Base-by-base conservation (phyloP, 192 early-diverging fungal species). In the Coemansia pectinata region DNA sequence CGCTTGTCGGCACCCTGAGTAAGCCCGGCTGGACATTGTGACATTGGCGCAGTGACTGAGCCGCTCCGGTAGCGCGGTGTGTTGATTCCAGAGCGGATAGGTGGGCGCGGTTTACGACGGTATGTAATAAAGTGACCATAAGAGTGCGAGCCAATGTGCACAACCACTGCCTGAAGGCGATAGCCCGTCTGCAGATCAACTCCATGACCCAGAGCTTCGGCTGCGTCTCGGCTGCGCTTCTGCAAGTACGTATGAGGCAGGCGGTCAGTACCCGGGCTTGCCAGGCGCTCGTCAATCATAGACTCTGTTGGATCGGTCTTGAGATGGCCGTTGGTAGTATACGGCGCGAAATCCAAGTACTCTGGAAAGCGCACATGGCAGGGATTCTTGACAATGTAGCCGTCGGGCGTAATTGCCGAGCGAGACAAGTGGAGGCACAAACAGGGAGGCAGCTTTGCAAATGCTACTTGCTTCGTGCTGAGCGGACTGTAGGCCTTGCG, bases 91-190 rank as follows among this genome's bases (percentile, higher is more conserved):
- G 79, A 82, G 50, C 79, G 79, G 25, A 67, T 71, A 1, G 76
- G 70, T 45, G 73, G 64, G 48, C 73, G 63, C 25, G 75, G 65
- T 50, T 72, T 74, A 73, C 91, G 88, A 19, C 95, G 82, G 78
- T 95, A 97, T 0, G 95, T 94, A 27, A 98, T 90, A 88, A 96
- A 99, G 75, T 99, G 97, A 9, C 97, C 97, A 0, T 87, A 90
- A 10, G 96, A 91, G 75, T 99, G 97, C 39, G 82, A 85, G 12
- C 97, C 97, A 62, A 91, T 89, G 71, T 99, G 97, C 12, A 96
- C 88, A 52, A 99, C 90, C 1, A 95, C 94, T 5, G 94, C 88
- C 59, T 87, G 88, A 19, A 99, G 79, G n/a, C 88, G 87, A 74
- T 97, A 83, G 91, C 65, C 79, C n/a, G 58, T 71, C 47, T 77